Base-by-base conservation (phyloP, 2,329 filamentous ascomycete genomes). In the Tolypocladium ovalisporum region DNA sequence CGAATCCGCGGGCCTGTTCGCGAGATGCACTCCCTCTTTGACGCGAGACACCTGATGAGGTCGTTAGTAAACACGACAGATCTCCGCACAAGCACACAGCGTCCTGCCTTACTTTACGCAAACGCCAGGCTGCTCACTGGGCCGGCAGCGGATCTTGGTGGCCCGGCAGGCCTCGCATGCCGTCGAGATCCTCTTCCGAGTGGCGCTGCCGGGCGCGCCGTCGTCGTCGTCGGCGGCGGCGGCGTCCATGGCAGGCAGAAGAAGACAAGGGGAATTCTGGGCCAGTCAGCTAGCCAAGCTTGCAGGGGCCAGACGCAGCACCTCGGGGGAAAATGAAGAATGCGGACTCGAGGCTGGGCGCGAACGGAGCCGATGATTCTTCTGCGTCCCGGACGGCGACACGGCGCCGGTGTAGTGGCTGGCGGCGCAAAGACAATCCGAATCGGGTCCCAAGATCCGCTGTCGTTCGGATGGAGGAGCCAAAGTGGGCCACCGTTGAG, bases 161-260 rank as follows among this genome's bases (percentile, higher is more conserved):
- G 69, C 71, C 56, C 80, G 71, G 60, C 80, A 83, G 2, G 78
- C 76, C 66, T 83, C 80, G 57, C 80, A 83, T 24, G 80, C 72
- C 70, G 82, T 73, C 22, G 64, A 64, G 19, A 66, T 54, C 44
- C 68, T 64, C 60, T 70, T 68, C 32, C 58, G 60, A 19, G 35
- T n/a, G n/a, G 54, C 47, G 47, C 54, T 60, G 47, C 58, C 22
- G 62, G 57, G n/a, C 6, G 3, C 10, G 36, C 29, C 52, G 40
- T 55, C n/a, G 3, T 54, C 58, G 37, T 58, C 49, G 35, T n/a
- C n/a, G n/a, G n/a, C n/a, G n/a, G n/a, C n/a, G n/a, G n/a, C n/a
- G n/a, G n/a, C n/a, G n/a, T 58, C 58, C 61, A 64, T 65, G 52
- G 54, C 24, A 42, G 52, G 54, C 24, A 42, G 39, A 19, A 19